Evolutionary conservation across 208 protist species (phyloP).

Genomic region (Trypanosoma cruzi): DNA sequence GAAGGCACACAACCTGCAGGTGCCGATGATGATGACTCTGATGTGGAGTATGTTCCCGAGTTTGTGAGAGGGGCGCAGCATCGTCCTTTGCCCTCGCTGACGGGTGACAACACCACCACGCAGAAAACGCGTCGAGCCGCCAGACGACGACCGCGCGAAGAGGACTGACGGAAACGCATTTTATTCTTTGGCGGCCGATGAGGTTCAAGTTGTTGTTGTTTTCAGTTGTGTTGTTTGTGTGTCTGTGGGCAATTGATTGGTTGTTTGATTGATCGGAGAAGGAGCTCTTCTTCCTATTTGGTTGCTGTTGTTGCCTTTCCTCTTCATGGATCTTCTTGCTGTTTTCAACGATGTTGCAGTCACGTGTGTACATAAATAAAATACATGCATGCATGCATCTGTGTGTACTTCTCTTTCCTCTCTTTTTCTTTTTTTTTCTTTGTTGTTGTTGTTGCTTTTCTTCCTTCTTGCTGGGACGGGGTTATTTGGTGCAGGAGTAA

Average conservation of each 20-base stretch:
- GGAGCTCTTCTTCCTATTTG: neutral
- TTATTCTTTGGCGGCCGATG: neutral
- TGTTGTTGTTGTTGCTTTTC: neutral
- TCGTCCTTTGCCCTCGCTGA: slow-evolving; percentile 46
- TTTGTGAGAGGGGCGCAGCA: slow-evolving; percentile 58
- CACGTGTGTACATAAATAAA: too few relatives aligned
- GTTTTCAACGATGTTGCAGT: neutral
- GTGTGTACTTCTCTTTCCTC: too few relatives aligned
- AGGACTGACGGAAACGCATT: slow-evolving; percentile 34
- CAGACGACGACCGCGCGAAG: slow-evolving; percentile 57
- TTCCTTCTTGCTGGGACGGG: too few relatives aligned
- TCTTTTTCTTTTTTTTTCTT: neutral
- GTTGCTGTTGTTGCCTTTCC: neutral
- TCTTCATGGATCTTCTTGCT: neutral
- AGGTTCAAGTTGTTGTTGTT: slow-evolving; percentile 8
- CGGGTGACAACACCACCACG: slow-evolving; percentile 28
- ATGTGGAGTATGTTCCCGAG: slow-evolving; percentile 52
- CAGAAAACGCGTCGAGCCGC: slow-evolving; percentile 51
- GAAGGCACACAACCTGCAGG: slow-evolving; percentile 3
- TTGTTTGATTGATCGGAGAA: neutral
- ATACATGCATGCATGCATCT: neutral
- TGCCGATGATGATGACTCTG: slow-evolving; percentile 41
- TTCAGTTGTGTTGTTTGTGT: neutral
- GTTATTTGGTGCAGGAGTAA: neutral
- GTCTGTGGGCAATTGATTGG: neutral